Evolutionary conservation across 108 stramenopile genomes (phyloP), one percentile per base, ranked within the genome.

Genomic region (Conticribra weissflogii): DNA sequence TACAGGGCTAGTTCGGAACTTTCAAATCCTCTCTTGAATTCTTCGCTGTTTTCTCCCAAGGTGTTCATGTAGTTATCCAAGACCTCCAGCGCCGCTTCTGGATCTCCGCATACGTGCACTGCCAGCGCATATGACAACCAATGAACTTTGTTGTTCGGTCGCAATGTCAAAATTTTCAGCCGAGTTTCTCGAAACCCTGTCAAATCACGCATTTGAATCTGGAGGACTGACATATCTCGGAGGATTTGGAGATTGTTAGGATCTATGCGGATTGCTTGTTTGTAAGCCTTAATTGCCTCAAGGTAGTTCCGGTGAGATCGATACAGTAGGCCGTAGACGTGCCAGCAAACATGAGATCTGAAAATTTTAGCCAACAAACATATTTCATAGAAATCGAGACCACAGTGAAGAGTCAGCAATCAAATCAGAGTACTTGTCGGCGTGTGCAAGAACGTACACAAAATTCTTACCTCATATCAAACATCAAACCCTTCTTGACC

Each of bases 231-330:
- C 46, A 98, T 72, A 69, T 99, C 99, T 28, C 96, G 92, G 14
- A 98, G 83, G 61, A 99, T 98, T 68, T 98, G 96, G 53, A 97
- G 66, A 71, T 97, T 97, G 8, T 90, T 85, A 9, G 80, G 55
- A 60, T 99, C 97, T 36, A 97, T 96, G 24, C 94, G 86, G 27
- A 99, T 76, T 12, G 99, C 99, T 62, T 97, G 96, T 67, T 96
- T 97, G 83, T 98, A 99, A 63, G 96, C 96, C 86, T 99, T 98
- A 76, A 98, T 97, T 51, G 99, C 98, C 75, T 97, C 96, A 59
- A 72, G 78, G 79, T 99, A 98, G 71, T 99, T 96, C 15, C 92
- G 87, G 68, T 97, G 94, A n/a, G 91, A 80, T 52, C 98, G 89
- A 72, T 99, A 86, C 54, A 98, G 81, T 12, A 99, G 78, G 55